Base-by-base conservation (phyloP, 2,329 filamentous ascomycete genomes). In the Lojkania enalia region DNA sequence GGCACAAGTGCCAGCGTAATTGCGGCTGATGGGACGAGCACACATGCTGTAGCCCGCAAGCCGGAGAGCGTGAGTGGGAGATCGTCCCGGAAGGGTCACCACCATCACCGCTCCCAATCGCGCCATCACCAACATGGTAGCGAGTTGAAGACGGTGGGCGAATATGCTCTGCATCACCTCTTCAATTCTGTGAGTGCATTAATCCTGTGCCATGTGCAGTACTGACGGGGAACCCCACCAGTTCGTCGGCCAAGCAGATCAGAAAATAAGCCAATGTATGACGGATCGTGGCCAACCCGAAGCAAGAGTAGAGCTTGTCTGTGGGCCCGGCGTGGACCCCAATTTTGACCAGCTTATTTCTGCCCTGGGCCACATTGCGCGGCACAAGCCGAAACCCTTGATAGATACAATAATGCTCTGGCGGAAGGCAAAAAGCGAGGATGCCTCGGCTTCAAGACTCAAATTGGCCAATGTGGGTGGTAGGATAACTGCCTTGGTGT, bases 391-490 rank as follows among this genome's bases (percentile, higher is more conserved):
- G 4, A 97, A 95, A 66, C 88, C 90, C 4, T 74, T 99, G 39
- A 96, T 99, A 61, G 94, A 99, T 70, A 91, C 89, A 15, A 90
- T 99, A 69, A 99, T 99, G 89, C 81, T 95, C 21, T 99, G 94
- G 94, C 85, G 94, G 44, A 97, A 96, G 71, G 88, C 84, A 54
- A 97, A 97, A 74, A 95, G 90, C 54, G 92, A 97, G 70, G 84
- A 87, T 16, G 90, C 91, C 20, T 69, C 70, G 33, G 62, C 59
- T 20, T 59, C 66, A 31, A 61, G 66, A 13, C 46, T 55, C 3
- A 61, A 63, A 48, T 47, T 70, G 25, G 62, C 60, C 35, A 64
- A 61, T 49, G 64, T 67, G 48, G 27, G 59, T 49, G 35, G 12
- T 3, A 37, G 2, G 20, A 11, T 12, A 5, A 15, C n/a, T 36